Evolutionary conservation across 768 basidiomycete species (phyloP).

Genomic region (Strobilomyces dryophilus): DNA sequence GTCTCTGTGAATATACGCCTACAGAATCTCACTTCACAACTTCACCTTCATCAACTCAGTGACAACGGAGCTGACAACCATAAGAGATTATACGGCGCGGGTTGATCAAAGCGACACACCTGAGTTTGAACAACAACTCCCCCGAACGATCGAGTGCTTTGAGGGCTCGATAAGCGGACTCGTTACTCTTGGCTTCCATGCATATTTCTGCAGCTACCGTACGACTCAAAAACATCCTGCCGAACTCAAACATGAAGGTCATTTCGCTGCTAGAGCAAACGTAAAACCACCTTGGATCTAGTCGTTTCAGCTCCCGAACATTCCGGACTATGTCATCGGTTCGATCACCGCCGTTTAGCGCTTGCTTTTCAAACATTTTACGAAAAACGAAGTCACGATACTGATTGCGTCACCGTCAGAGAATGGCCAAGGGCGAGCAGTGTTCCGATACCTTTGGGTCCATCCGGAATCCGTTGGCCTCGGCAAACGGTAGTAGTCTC

Average conservation of each 20-base stretch:
- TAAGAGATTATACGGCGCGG: slow-evolving; percentile 1
- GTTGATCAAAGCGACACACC: slow-evolving; percentile 38
- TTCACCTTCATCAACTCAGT: slow-evolving; percentile 65
- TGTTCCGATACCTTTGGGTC: slow-evolving; percentile 57
- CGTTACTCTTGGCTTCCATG: slow-evolving; percentile 75
- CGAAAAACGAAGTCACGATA: slow-evolving; percentile 86
- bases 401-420: slow-evolving; percentile 33
- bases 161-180: slow-evolving; percentile 63
- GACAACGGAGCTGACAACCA: slow-evolving; percentile 38
- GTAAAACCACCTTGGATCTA: slow-evolving; percentile 58
- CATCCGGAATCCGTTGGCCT: slow-evolving; percentile 73
- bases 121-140: slow-evolving; percentile 62
- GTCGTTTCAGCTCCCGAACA: slow-evolving; percentile 65
- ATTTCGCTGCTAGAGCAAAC: background rate
- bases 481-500: slow-evolving; percentile 65
- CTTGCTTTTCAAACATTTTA: slow-evolving; percentile 71
- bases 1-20: slow-evolving; percentile 3
- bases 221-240: slow-evolving; percentile 76
- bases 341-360: slow-evolving; percentile 45
- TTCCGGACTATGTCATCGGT: slow-evolving; percentile 64
- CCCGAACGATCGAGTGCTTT: slow-evolving; percentile 63
- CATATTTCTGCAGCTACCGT: slow-evolving; percentile 82
- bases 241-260: slow-evolving; percentile 2
- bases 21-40: background rate
- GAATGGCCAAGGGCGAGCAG: background rate